These are phyloP conservation scores for Termitomyces sp. DNA, from an alignment of 768 basidiomycete species.

Conservation along the genomic window DNA sequence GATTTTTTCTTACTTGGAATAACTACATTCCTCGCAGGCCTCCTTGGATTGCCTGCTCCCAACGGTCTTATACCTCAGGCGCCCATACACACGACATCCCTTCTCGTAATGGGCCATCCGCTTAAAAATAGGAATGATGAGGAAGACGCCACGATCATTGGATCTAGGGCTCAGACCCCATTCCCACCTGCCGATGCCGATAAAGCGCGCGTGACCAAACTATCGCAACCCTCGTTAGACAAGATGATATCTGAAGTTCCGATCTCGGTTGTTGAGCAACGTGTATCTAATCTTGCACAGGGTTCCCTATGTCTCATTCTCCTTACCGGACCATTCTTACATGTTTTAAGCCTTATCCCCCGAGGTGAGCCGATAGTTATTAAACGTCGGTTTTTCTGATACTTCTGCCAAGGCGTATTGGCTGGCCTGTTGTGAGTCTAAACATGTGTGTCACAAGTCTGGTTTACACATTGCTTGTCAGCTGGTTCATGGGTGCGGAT, in stretches of 20 bases:
- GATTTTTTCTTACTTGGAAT: constrained; percentile 92
- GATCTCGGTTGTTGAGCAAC: constrained; percentile 82
- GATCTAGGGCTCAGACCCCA: constrained; percentile 8
- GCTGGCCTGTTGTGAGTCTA: constrained; percentile 84
- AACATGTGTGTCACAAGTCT: not conserved
- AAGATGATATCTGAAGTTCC: constrained; percentile 42
- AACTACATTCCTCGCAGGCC: constrained; percentile 83
- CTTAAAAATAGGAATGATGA: constrained; percentile 34
- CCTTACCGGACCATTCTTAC: constrained; percentile 78
- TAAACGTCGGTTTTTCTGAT: constrained; percentile 6
- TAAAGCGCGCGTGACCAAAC: not conserved
- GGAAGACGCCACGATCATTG: constrained; percentile 20
- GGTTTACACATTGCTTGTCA: constrained; percentile 19
- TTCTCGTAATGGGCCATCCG: constrained; percentile 61
- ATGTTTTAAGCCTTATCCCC: constrained; percentile 76
- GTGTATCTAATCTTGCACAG: constrained; percentile 88
- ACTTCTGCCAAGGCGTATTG: constrained; percentile 49
- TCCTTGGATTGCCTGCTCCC: constrained; percentile 85
- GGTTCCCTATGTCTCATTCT: constrained; percentile 77
- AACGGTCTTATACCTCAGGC: constrained; percentile 86
- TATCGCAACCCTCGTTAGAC: constrained; percentile 7
- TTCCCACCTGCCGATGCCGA: constrained; percentile 2
- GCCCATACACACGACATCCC: constrained; percentile 86
- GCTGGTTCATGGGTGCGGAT: constrained; percentile 92
- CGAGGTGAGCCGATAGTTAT: constrained; percentile 36